A percentile compares a stretch with the other conserved stretches of the same genome.
phyloP scores from a whole-genome alignment of 257 asterid species.

The Primulina eburnea region DNA sequence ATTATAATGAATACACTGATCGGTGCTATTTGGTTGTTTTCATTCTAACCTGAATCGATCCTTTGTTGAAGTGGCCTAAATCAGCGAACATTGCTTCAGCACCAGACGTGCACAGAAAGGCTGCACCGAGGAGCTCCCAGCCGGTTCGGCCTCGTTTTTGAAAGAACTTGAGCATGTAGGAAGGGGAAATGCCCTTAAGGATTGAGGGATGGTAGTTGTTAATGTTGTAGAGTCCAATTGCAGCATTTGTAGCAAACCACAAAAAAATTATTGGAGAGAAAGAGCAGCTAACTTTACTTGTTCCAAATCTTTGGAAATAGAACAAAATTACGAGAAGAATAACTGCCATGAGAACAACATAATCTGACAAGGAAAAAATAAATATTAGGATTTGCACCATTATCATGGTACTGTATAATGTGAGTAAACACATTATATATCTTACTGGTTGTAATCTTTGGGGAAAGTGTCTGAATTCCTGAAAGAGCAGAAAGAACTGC shows the following conservation, averaged over 20 bases:
- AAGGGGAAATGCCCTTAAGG: slow-evolving; percentile 29
- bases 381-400: not conserved
- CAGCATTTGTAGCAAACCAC: slow-evolving; percentile 25
- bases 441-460: not conserved
- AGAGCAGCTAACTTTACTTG: slow-evolving; percentile 32
- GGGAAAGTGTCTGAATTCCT: slow-evolving; percentile 66
- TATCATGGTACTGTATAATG: not conserved
- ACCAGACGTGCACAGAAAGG: slow-evolving; percentile 29
- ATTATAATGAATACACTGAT: not conserved
- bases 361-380: slow-evolving; percentile 15
- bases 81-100: slow-evolving; percentile 41
- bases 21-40: not conserved
- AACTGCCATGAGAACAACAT: slow-evolving; percentile 28
- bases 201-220: slow-evolving; percentile 23
- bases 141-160: slow-evolving; percentile 10
- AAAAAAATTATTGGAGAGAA: slow-evolving; percentile 34
- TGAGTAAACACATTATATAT: not conserved
- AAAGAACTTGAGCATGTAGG: slow-evolving; percentile 26
- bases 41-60: slow-evolving; percentile 26
- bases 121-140: slow-evolving; percentile 35
- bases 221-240: slow-evolving; percentile 30
- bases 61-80: slow-evolving; percentile 33
- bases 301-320: slow-evolving; percentile 28
- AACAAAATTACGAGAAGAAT: slow-evolving; percentile 24
- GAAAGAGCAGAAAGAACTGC: slow-evolving; percentile 76